phyloP scores from a whole-genome alignment of 177 flowering plant species.

The Viscum album region DNA sequence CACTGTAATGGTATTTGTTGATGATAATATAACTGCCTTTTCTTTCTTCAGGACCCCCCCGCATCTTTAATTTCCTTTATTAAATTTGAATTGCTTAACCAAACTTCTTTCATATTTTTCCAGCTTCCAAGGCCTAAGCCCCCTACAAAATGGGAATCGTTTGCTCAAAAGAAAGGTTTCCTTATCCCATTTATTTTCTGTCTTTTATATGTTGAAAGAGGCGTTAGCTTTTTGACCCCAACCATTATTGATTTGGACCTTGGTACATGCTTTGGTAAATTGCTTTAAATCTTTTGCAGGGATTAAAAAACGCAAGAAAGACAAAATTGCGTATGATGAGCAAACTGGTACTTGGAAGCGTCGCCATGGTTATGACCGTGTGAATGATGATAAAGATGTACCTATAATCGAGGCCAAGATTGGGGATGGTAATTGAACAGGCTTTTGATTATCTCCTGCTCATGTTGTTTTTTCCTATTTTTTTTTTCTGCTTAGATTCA shows the following conservation, averaged over 20 bases:
- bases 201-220: not conserved
- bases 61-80: too few species aligned
- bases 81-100: not conserved
- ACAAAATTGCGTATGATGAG: slow-evolving; percentile 67
- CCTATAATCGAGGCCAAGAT: slow-evolving; percentile 80
- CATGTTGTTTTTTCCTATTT: not conserved
- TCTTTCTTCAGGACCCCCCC: too few species aligned
- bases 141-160: slow-evolving; percentile 82
- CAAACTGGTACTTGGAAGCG: slow-evolving; percentile 81
- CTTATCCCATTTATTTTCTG: not conserved
- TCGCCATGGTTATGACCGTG: slow-evolving; percentile 84
- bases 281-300: slow-evolving; percentile 29
- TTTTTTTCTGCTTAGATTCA: not conserved
- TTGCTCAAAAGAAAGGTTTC: slow-evolving; percentile 72
- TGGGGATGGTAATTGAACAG: slow-evolving; percentile 46
- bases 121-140: slow-evolving; percentile 86
- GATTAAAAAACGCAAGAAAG: slow-evolving; percentile 63
- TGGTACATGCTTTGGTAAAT: not conserved
- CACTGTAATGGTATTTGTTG: too few species aligned
- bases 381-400: slow-evolving; percentile 66
- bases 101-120: slow-evolving; percentile 6
- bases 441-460: not conserved
- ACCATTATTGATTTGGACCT: too few species aligned
- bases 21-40: too few species aligned
- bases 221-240: too few species aligned